A percentile compares a stretch with the other conserved stretches of the same genome.
These are phyloP conservation scores for Yamadazyma dushanensis DNA, from an alignment of 1,139 yeast species.

Conservation along the genomic window DNA sequence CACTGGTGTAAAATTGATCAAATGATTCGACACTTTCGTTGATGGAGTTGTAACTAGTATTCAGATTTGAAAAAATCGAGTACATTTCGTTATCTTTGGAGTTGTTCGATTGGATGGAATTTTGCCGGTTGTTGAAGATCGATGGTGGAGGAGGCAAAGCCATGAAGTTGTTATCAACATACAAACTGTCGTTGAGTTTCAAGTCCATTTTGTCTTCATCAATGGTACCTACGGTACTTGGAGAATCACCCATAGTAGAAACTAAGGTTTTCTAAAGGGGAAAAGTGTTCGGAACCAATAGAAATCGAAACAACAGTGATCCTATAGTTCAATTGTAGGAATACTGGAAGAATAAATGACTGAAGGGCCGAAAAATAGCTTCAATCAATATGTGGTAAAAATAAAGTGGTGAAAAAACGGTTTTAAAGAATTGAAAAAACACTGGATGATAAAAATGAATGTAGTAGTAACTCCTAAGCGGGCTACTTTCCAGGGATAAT, in stretches of 20 bases:
- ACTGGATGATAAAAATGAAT: not conserved
- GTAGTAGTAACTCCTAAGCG: not conserved
- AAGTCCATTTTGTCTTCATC: slow-evolving; percentile 15
- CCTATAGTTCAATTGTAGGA: too few species aligned
- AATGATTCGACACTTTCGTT: slow-evolving; percentile 15
- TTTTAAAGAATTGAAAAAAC: not conserved
- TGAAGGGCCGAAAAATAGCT: not conserved
- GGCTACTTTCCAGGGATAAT: not conserved
- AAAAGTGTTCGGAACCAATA: not conserved
- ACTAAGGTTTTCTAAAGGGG: not conserved
- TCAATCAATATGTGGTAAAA: not conserved
- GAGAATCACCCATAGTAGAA: slow-evolving; percentile 14
- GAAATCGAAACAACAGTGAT: too few species aligned
- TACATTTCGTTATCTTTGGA: slow-evolving; percentile 17
- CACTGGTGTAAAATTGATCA: slow-evolving; percentile 28
- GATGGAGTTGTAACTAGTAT: slow-evolving; percentile 16
- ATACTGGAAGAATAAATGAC: not conserved
- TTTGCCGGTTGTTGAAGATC: slow-evolving; percentile 17
- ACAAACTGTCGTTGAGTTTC: slow-evolving; percentile 8
- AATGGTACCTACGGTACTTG: slow-evolving; percentile 17
- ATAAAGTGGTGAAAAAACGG: not conserved
- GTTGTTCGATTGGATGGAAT: slow-evolving; percentile 17
- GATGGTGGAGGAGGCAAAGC: slow-evolving; percentile 22
- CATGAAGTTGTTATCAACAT: slow-evolving; percentile 6
- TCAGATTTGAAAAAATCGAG: slow-evolving; percentile 27